Percentiles rank a stretch among this genome's conserved stretches.
These are phyloP conservation scores for Tilletia walkeri DNA, from an alignment of 1,284 basidiomycete genomes.

Conservation along the genomic window DNA sequence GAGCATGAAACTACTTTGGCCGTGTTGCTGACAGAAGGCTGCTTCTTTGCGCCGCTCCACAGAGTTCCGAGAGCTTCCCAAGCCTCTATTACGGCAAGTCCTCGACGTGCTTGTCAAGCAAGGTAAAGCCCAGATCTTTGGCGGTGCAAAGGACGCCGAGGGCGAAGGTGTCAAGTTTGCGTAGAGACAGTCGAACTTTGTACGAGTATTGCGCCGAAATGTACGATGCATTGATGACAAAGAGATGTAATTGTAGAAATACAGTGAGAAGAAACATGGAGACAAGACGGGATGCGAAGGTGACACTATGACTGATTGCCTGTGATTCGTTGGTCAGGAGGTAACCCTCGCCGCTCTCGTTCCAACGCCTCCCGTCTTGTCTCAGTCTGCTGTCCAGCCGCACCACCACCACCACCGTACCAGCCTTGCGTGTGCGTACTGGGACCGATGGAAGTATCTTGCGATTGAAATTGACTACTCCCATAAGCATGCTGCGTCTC, in stretches of 20 bases:
- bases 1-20: neutral
- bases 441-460: neutral
- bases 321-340: neutral
- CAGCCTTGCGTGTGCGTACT: neutral
- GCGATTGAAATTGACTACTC: neutral
- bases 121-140: slow-evolving; percentile 61
- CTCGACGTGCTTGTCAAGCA: slow-evolving; percentile 59
- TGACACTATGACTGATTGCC: neutral
- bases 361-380: neutral
- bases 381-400: neutral
- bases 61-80: slow-evolving; percentile 60
- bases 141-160: slow-evolving; percentile 56
- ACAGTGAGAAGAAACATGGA: neutral
- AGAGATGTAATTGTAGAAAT: neutral
- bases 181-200: neutral
- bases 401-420: neutral
- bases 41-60: neutral
- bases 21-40: neutral
- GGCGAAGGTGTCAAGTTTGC: slow-evolving; percentile 61
- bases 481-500: slow-evolving; percentile 1
- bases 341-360: neutral
- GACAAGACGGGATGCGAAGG: neutral
- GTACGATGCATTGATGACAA: too few relatives aligned
- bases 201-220: too few relatives aligned
- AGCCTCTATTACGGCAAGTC: slow-evolving; percentile 57